These are phyloP conservation scores for Globisporangium heterothallicum DNA, from an alignment of 352 stramenopile genomes.

Conservation along the genomic window DNA sequence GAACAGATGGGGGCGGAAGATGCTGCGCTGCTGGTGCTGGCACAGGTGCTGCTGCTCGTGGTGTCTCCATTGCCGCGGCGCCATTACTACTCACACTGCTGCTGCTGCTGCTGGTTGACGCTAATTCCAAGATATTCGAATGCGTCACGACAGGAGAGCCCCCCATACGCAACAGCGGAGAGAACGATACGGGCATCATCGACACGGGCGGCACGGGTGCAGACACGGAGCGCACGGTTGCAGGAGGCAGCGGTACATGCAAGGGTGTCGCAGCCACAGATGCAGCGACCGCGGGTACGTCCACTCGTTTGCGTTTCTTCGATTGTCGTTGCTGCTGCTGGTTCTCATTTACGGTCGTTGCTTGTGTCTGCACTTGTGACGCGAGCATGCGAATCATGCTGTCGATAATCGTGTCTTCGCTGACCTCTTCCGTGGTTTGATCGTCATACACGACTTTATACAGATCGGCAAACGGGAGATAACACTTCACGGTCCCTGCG, in stretches of 20 bases:
- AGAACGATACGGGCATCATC: conserved; percentile 19
- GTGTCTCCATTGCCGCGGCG: background rate
- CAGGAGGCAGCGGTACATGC: conserved; percentile 1
- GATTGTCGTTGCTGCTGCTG: background rate
- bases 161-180: conserved; percentile 8
- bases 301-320: conserved; percentile 10
- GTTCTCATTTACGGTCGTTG: background rate
- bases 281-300: background rate
- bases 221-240: conserved; percentile 8
- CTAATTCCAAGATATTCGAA: conserved; percentile 16
- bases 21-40: background rate
- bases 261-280: background rate
- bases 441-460: conserved; percentile 58
- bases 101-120: background rate
- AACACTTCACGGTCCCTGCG: conserved; percentile 39
- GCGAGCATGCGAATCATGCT: conserved; percentile 44
- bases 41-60: background rate
- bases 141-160: conserved; percentile 11
- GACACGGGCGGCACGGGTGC: conserved; percentile 11
- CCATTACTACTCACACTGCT: background rate
- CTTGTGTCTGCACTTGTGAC: conserved; percentile 3
- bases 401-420: conserved; percentile 52
- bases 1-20: background rate
- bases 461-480: conserved; percentile 52
- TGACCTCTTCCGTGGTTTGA: conserved; percentile 35